Conservation (phyloP, 2,329 filamentous ascomycete species). For the Tolypocladium inflatum region DNA sequence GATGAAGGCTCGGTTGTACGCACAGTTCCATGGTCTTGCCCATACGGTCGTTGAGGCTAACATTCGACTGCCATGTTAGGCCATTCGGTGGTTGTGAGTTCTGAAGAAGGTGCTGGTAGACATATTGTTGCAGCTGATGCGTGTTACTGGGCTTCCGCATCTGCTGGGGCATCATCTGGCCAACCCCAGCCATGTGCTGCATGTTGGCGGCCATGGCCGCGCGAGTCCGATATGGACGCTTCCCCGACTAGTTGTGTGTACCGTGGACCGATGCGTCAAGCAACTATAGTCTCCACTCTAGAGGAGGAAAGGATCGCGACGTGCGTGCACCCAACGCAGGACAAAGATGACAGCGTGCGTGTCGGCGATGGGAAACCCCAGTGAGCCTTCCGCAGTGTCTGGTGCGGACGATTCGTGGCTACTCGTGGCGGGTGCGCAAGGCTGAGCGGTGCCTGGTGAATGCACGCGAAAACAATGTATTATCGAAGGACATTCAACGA, state of each 20-base stretch:
- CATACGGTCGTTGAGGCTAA: conserved; percentile 29
- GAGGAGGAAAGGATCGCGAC: neutral
- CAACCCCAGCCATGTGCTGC: conserved; percentile 43
- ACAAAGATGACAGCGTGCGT: neutral
- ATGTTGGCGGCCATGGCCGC: conserved; percentile 53
- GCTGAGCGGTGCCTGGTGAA: neutral
- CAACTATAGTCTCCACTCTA: neutral
- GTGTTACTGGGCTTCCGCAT: conserved; percentile 20
- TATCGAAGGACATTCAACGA: neutral
- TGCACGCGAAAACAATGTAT: neutral
- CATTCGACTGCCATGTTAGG: conserved; percentile 28
- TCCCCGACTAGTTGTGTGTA: conserved; percentile 8
- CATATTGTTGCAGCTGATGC: conserved; percentile 24
- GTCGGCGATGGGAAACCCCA: neutral
- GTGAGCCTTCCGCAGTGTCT: neutral
- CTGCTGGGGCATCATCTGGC: conserved; percentile 36
- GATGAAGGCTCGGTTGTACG: conserved; percentile 8
- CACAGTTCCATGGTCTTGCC: conserved; percentile 34
- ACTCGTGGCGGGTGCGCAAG: neutral
- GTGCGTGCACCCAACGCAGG: neutral
- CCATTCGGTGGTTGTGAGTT: conserved; percentile 20
- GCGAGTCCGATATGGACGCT: conserved; percentile 8
- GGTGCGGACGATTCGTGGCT: neutral
- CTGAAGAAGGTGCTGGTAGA: conserved; percentile 29
- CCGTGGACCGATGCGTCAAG: neutral